phyloP scores from a whole-genome alignment of 208 protist species.

The Trypanosoma vivax region DNA sequence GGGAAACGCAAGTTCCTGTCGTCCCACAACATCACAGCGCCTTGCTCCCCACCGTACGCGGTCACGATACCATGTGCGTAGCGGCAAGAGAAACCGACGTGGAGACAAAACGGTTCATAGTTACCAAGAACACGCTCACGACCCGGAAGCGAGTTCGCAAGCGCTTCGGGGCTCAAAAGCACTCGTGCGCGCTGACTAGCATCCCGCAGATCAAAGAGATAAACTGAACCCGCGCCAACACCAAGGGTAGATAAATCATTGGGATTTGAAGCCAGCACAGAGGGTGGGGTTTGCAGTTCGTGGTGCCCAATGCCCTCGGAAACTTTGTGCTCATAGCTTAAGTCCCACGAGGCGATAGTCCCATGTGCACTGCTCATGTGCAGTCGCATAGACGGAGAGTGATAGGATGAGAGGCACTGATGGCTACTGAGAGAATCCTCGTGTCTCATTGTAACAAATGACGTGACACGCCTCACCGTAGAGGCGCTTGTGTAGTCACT shows the following conservation, averaged over 20 bases:
- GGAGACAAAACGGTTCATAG: slow-evolving; percentile 15
- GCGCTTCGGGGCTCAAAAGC: slow-evolving; percentile 7
- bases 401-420: slow-evolving; percentile 68
- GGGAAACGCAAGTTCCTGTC: slow-evolving; percentile 25
- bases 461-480: slow-evolving; percentile 39
- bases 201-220: slow-evolving; percentile 38
- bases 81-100: slow-evolving; percentile 48
- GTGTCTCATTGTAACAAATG: slow-evolving; percentile 53
- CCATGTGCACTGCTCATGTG: slow-evolving; percentile 41
- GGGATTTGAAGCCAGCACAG: slow-evolving; percentile 31
- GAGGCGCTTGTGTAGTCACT: slow-evolving; percentile 29
- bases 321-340: slow-evolving; percentile 23
- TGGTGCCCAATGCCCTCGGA: slow-evolving; percentile 12
- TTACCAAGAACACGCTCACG: not conserved
- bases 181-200: slow-evolving; percentile 13
- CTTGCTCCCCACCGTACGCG: slow-evolving; percentile 46
- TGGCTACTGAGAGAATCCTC: slow-evolving; percentile 25
- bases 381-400: slow-evolving; percentile 39
- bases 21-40: slow-evolving; percentile 42
- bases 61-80: slow-evolving; percentile 54
- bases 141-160: slow-evolving; percentile 2
- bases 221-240: slow-evolving; percentile 43
- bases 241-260: slow-evolving; percentile 31
- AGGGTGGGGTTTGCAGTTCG: slow-evolving; percentile 5
- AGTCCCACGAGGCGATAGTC: slow-evolving; percentile 50